phyloP scores from a whole-genome alignment of 139 green algal species.

The Pycnococcus provasolii region DNA sequence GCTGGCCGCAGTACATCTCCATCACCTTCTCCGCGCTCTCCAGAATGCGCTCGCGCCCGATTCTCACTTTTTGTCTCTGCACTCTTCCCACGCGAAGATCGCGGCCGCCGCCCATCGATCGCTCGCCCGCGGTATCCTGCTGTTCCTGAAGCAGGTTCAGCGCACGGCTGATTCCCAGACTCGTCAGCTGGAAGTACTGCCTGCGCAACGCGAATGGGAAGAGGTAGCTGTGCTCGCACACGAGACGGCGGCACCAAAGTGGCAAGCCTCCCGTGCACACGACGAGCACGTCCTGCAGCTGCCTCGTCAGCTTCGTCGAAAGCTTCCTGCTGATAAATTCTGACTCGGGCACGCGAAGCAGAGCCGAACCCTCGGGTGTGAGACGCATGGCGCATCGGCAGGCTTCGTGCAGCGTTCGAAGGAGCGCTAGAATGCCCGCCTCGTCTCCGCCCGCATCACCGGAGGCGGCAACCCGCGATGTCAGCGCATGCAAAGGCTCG shows the following conservation, averaged over 20 bases:
- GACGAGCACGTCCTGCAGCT: conserved; percentile 67
- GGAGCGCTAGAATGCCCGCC: too few species aligned
- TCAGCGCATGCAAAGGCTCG: too few species aligned
- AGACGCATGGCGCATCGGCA: too few species aligned
- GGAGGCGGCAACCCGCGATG: too few species aligned
- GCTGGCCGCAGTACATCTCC: conserved; percentile 36
- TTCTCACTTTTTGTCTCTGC: conserved; percentile 77
- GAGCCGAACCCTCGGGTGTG: too few species aligned
- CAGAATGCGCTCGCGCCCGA: conserved; percentile 69
- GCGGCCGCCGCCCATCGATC: conserved; percentile 17
- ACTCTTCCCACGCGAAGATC: conserved; percentile 67
- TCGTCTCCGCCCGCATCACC: too few species aligned
- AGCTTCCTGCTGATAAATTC: conserved; percentile 78
- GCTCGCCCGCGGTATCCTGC: conserved; percentile 48
- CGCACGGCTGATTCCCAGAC: conserved; percentile 71
- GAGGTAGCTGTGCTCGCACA: conserved; percentile 51
- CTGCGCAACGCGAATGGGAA: conserved; percentile 79
- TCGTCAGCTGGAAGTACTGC: conserved; percentile 78
- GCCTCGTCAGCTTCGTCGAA: conserved; percentile 61
- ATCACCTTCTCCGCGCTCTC: conserved; percentile 73
- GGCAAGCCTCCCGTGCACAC: conserved; percentile 76
- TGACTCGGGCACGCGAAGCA: conserved; percentile 17
- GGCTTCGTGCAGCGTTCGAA: too few species aligned
- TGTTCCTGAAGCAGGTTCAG: conserved; percentile 77
- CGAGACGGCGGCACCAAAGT: conserved; percentile 61